Base-by-base conservation (phyloP, 768 basidiomycete species). In the Pulveroboletus sp. region DNA sequence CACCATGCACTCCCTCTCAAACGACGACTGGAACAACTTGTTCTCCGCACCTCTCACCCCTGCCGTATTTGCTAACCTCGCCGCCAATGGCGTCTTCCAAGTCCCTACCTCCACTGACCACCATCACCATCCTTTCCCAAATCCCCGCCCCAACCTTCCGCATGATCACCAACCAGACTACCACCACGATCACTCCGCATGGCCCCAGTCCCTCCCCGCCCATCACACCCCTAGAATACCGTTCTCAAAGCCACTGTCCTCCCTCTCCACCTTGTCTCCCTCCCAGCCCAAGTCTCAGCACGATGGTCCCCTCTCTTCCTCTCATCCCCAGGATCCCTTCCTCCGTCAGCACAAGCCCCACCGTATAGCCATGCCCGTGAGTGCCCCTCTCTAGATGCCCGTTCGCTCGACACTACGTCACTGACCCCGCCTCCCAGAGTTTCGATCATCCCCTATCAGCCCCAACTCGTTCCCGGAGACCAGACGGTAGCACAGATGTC, bases 71-170 rank as follows among this genome's bases (percentile, higher is more conserved):
- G 77, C 81, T 36, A 76, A 78, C 32, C 76, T 87, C 38, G 75
- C 80, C 11, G 77, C 83, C 4, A 81, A 80, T 59, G 81, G 79
- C 57, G 72, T 80, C 40, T 67, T 87, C 73, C 72, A 56, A 62
- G 57, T 60, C 61, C 59, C 65, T 46, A 2, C 40, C 27, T 17
- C 41, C 4, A 8, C 28, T 8, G 71, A 75, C 51, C 65, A 63
- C 41, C 50, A 63, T 50, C 75, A 55, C 54, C 67, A 57, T 50
- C 44, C 46, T 39, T 51, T 58, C 27, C 37, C 48, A 37, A 56
- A 44, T 51, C 54, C 55, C 50, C 58, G 47, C 39, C 61, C 7
- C n/a, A 56, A 43, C 49, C 33, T 44, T 8, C 46, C 51, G 24
- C 50, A 58, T 49, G 54, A 61, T 54, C 64, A 46, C 26, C 47